Evolutionary conservation across 106 monocot species (phyloP).

Genomic region (Phalaenopsis equestris): DNA sequence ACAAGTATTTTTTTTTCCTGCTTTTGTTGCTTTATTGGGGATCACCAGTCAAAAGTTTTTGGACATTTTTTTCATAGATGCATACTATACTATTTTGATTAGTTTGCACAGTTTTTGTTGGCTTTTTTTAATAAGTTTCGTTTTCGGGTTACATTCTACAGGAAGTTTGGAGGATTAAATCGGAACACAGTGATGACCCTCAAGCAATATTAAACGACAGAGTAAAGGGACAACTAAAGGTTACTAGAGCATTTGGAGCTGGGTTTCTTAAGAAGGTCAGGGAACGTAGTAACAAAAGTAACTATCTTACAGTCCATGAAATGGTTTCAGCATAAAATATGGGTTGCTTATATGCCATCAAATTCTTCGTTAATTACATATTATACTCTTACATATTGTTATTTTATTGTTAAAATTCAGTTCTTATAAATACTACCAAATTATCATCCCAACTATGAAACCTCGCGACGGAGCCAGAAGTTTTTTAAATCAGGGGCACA

Average conservation of each 20-base stretch:
- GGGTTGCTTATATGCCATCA: background rate
- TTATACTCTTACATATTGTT: background rate
- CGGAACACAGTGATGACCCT: slow-evolving; percentile 73
- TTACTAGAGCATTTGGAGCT: slow-evolving; percentile 98
- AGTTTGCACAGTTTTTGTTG: background rate
- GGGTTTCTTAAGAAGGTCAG: slow-evolving; percentile 91
- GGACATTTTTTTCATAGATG: background rate
- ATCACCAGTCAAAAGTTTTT: background rate
- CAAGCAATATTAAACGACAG: slow-evolving; percentile 88
- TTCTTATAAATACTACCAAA: background rate
- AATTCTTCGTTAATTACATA: background rate
- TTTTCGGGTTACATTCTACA: slow-evolving; percentile 14
- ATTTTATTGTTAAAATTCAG: background rate
- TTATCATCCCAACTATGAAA: background rate
- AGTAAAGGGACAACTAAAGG: slow-evolving; percentile 94
- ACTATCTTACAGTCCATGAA: background rate
- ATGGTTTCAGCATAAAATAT: background rate
- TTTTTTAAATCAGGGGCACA: background rate
- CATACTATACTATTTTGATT: background rate
- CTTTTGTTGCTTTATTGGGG: background rate
- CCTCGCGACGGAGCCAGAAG: background rate
- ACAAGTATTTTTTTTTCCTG: no score
- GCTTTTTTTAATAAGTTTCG: background rate
- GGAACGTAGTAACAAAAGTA: background rate
- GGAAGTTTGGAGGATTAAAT: slow-evolving; percentile 86